Evolutionary conservation across 2,329 filamentous ascomycete genomes (phyloP), one percentile per base, ranked within the genome.

Genomic region (Verticillium nubilum): DNA sequence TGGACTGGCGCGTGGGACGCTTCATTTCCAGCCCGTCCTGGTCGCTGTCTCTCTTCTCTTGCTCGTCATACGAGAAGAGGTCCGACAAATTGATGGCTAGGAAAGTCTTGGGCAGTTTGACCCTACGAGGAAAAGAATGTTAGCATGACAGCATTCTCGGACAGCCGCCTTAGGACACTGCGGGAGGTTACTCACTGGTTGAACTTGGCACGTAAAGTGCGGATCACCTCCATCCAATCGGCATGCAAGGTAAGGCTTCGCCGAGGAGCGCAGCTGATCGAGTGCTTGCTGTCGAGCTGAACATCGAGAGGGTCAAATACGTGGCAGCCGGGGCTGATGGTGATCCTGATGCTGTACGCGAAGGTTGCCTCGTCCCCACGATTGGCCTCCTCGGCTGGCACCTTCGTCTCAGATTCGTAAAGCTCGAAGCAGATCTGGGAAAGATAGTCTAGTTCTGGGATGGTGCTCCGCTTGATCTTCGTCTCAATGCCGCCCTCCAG

Each of bases 361-460:
- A 94, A 97, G 2, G 86, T 87, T 57, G 89, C 87, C 35, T 86
- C 86, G 62, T 88, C 86, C 19, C 80, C 77, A 17, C 79, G 74
- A 23, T 74, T 66, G 61, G 67, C 67, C 29, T 70, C 66, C 70
- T 81, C 71, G 61, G 71, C 67, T 10, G 78, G 68, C 19, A 76
- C 73, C 68, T 86, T 87, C 64, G 92, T 94, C 73, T 95, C 91
- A 17, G 92, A 94, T 73, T 99, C 95, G 75, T 99, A 99, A 28
- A 99, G 82, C 77, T 99, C 95, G 67, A 99, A 99, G 73, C 92
- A 96, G 70, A 99, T 98, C 71, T 98, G 95, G 7, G 91, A 96
- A 28, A 99, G 86, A 72, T 99, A 99, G 73, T 99, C 95, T 33
- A 99, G 86, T 75, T 99, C 95, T 0, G 95, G 95, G 64, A 99